Evolutionary conservation across 2,329 filamentous ascomycete species (phyloP), one percentile per base, ranked within the genome.

Genomic region (Aspergillus sp.): DNA sequence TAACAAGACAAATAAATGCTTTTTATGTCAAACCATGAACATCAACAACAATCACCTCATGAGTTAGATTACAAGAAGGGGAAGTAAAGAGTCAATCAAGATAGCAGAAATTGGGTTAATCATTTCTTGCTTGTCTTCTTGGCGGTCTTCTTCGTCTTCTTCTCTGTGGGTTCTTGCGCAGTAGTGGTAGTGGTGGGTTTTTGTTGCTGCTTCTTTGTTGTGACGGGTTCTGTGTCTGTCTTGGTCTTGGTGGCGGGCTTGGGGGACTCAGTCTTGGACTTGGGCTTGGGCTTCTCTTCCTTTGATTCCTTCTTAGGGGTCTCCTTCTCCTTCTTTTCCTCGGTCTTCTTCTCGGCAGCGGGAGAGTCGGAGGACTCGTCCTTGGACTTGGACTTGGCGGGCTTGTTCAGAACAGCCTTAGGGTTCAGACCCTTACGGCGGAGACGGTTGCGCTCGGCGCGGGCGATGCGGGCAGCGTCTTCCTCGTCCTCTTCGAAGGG

Each of bases 341-440:
- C 61, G 59, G 25, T 68, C 64, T 62, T 65, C 65, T 58, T 27
- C 25, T 27, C 25, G 25, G 25, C 25, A 27, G 25, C 63, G 10
- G 64, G 47, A 17, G 58, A 61, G 7, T 58, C 54, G 21, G 54
- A 19, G 2, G 58, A 50, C 27, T 53, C 53, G 25, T 58, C 59
- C 10, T 36, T 19, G 8, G 59, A 62, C 64, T 72, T 72, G 54
- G 48, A 54, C 57, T 70, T 73, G 64, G 74, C 72, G 27, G 74
- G 70, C 62, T 75, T 77, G 56, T 74, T 74, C 58, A 77, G 76
- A 25, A 84, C 77, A 36, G 84, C 86, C 71, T 84, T 87, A 1
- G 90, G 90, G 74, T 93, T 87, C 56, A 93, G 76, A 62, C 90
- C 90, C 72, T 90, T 88, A 70, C 86, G 86, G 68, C 89, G 86